Evolutionary conservation across 352 stramenopile species (phyloP).

Genomic region (Lagenidium giganteum): DNA sequence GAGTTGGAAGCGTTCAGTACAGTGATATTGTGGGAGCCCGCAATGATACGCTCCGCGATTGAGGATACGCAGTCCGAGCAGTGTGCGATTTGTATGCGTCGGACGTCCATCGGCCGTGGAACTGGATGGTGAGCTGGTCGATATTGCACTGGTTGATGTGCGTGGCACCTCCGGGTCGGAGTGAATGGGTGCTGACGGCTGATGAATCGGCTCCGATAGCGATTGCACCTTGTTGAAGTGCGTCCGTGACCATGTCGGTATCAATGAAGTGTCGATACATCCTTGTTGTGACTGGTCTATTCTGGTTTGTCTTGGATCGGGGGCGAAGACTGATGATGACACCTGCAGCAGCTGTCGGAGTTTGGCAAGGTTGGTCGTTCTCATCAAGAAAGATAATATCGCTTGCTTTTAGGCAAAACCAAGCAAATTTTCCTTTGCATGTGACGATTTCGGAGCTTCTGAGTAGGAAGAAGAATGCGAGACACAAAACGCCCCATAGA

Average conservation of each 20-base stretch:
- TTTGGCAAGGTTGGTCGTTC: too few relatives aligned
- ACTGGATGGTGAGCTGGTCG: conserved; percentile 1
- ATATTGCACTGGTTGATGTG: conserved; percentile 1
- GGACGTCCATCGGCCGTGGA: conserved; percentile 22
- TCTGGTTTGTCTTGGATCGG: conserved; percentile 4
- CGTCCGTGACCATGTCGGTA: too few relatives aligned
- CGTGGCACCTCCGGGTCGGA: conserved; percentile 1
- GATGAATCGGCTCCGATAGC: too few relatives aligned
- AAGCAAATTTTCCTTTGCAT: background rate
- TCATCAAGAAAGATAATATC: background rate
- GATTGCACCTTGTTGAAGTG: too few relatives aligned
- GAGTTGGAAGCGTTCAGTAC: too few relatives aligned
- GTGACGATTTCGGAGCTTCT: conserved; percentile 1
- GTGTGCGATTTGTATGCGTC: conserved; percentile 27
- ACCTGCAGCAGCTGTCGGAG: background rate
- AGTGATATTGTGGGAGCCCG: too few relatives aligned
- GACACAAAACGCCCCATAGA: conserved; percentile 1
- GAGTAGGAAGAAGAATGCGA: conserved; percentile 4
- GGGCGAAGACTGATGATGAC: background rate
- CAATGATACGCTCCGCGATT: too few relatives aligned
- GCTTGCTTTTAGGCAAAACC: conserved; percentile 1
- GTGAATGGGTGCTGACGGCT: conserved; percentile 5
- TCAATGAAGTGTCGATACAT: background rate
- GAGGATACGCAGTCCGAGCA: too few relatives aligned
- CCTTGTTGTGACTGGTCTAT: background rate